phyloP scores from a whole-genome alignment of 371 early-diverging fungal genomes.

The Lichtheimia ramosa region DNA sequence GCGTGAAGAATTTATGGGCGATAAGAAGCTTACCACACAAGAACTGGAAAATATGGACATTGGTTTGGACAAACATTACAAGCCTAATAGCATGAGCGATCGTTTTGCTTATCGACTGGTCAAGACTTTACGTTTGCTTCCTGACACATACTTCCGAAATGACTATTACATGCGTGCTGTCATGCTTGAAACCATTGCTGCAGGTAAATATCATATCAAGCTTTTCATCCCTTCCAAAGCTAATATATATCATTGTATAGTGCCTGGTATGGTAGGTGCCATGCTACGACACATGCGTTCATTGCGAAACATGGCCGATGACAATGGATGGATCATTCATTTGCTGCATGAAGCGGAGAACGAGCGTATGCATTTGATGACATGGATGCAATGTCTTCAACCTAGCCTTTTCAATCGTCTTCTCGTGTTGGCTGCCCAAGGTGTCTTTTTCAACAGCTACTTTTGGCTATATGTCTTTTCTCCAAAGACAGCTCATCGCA shows the following conservation, averaged over 20 bases:
- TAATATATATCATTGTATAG: constrained; percentile 18
- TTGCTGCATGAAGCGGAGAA: constrained; percentile 89
- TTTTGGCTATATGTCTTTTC: constrained; percentile 82
- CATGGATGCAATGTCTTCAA: constrained; percentile 80
- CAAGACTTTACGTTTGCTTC: constrained; percentile 67
- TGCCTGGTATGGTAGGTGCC: constrained; percentile 93
- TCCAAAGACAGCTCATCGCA: constrained; percentile 85
- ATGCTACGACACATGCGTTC: constrained; percentile 84
- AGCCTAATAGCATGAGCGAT: constrained; percentile 63
- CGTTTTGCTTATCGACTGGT: constrained; percentile 68
- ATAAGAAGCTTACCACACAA: constrained; percentile 49
- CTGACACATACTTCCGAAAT: constrained; percentile 78
- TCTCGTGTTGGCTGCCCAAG: constrained; percentile 74
- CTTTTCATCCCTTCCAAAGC: no score
- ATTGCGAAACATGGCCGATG: constrained; percentile 79
- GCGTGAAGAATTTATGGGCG: constrained; percentile 64
- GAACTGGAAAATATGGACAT: constrained; percentile 69
- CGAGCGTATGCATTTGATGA: constrained; percentile 84
- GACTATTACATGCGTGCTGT: constrained; percentile 84
- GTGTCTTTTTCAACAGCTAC: constrained; percentile 90
- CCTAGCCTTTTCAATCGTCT: constrained; percentile 67
- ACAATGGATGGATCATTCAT: constrained; percentile 87
- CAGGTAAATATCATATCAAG: constrained; percentile 33
- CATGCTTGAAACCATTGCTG: constrained; percentile 85
- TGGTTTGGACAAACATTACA: constrained; percentile 60